These are phyloP conservation scores for Scopulariopsis brevicaulis DNA, from an alignment of 2,329 filamentous ascomycete genomes.

Conservation along the genomic window DNA sequence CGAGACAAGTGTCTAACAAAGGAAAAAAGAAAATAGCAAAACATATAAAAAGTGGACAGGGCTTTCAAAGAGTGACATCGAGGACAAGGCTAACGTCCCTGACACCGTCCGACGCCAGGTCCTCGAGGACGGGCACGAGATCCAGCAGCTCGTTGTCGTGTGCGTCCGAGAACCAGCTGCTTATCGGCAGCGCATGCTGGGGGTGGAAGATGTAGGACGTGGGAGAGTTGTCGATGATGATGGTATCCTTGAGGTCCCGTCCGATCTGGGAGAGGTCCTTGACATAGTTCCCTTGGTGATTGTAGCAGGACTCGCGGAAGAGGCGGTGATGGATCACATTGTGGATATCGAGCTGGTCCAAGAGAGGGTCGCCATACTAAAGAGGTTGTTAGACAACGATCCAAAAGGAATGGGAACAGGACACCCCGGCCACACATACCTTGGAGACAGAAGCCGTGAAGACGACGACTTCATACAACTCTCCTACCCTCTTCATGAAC, in stretches of 20 bases:
- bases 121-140: constrained; percentile 94
- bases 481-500: constrained; percentile 97
- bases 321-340: constrained; percentile 90
- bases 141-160: constrained; percentile 98
- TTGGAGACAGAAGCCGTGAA: constrained; percentile 98
- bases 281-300: constrained; percentile 98
- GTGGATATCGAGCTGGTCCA: constrained; percentile 96
- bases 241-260: constrained; percentile 89
- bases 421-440: constrained; percentile 33
- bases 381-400: neutral
- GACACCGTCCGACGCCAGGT: constrained; percentile 79
- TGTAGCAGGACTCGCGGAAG: constrained; percentile 98
- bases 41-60: constrained; percentile 15
- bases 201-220: constrained; percentile 99
- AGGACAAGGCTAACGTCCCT: constrained; percentile 95
- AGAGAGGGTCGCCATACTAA: constrained; percentile 87
- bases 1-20: neutral
- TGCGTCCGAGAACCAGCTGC: constrained; percentile 99
- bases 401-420: constrained; percentile 4
- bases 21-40: neutral
- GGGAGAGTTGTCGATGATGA: constrained; percentile 98
- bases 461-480: constrained; percentile 96
- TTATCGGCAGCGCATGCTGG: constrained; percentile 96
- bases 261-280: constrained; percentile 98
- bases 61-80: constrained; percentile 64